phyloP scores from a whole-genome alignment of 495 filamentous ascomycete species.

The Penicillium silybi region DNA sequence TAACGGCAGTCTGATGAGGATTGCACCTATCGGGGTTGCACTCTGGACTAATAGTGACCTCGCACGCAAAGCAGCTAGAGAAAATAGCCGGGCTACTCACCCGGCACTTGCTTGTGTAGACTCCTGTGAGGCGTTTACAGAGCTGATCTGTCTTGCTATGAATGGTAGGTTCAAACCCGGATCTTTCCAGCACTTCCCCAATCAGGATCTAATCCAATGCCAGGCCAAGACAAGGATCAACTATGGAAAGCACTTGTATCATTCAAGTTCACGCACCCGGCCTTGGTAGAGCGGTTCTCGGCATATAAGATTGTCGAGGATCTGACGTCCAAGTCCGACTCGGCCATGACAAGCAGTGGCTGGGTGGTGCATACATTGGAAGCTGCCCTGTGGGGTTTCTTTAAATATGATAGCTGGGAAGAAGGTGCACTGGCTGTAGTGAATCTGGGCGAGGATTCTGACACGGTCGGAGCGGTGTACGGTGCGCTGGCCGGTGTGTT shows the following conservation, averaged over 20 bases:
- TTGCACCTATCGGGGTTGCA: conserved; percentile 33
- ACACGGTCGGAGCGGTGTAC: conserved; percentile 49
- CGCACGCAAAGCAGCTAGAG: conserved; percentile 25
- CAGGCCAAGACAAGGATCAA: conserved; percentile 21
- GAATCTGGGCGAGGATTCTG: conserved; percentile 47
- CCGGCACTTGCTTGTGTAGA: conserved; percentile 36
- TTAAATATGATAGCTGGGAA: conserved; percentile 34
- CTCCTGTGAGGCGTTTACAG: conserved; percentile 40
- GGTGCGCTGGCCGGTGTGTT: conserved; percentile 45
- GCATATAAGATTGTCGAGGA: conserved; percentile 11
- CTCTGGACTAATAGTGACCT: conserved; percentile 18
- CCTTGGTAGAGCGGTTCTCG: conserved; percentile 18
- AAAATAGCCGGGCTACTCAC: conserved; percentile 35
- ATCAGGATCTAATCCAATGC: background rate
- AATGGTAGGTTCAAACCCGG: conserved; percentile 9
- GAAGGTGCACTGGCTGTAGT: conserved; percentile 42
- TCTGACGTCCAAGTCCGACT: conserved; percentile 13
- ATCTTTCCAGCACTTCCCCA: background rate
- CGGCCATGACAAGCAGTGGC: conserved; percentile 32
- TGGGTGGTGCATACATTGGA: conserved; percentile 48
- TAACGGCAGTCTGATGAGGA: conserved; percentile 48
- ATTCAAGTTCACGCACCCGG: conserved; percentile 20
- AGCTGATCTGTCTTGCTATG: conserved; percentile 24
- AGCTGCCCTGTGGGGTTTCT: conserved; percentile 46
- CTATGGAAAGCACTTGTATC: conserved; percentile 8